Conservation (phyloP, 78 protist species). For the Polysphondylium violaceum region DNA sequence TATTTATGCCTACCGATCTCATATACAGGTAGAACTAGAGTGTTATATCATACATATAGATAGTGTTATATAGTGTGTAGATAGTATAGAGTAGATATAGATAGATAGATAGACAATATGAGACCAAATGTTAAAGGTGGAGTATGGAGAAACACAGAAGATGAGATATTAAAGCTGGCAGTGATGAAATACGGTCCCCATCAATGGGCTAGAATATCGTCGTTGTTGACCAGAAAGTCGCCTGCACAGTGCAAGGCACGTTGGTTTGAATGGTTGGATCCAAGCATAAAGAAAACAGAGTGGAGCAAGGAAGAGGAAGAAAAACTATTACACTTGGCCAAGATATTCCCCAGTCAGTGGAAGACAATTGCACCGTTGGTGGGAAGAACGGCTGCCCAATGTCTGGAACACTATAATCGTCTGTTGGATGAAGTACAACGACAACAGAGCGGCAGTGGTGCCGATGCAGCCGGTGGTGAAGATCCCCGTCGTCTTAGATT, state of each 20-base stretch:
- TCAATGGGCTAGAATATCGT: slow-evolving; percentile 97
- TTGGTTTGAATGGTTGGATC: slow-evolving; percentile 99
- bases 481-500: slow-evolving; percentile 96
- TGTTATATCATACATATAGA: no score
- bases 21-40: no score
- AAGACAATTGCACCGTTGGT: slow-evolving; percentile 98
- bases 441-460: slow-evolving; percentile 16
- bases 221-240: slow-evolving; percentile 96
- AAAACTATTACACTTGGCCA: slow-evolving; percentile 98
- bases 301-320: slow-evolving; percentile 99
- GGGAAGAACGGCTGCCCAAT: slow-evolving; percentile 99
- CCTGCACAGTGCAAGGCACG: slow-evolving; percentile 99
- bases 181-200: slow-evolving; percentile 99
- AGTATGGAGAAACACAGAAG: slow-evolving; percentile 99
- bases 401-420: slow-evolving; percentile 98
- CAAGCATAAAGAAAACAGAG: slow-evolving; percentile 99
- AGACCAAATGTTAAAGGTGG: slow-evolving; percentile 94
- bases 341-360: slow-evolving; percentile 98
- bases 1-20: no score
- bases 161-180: slow-evolving; percentile 99
- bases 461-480: slow-evolving; percentile 58
- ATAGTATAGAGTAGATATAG: neutral
- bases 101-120: slow-evolving; percentile 25
- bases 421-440: slow-evolving; percentile 89
- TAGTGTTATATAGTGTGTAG: no score